Base-by-base conservation (phyloP, 352 stramenopile genomes). In the Discostella stelligera region DNA sequence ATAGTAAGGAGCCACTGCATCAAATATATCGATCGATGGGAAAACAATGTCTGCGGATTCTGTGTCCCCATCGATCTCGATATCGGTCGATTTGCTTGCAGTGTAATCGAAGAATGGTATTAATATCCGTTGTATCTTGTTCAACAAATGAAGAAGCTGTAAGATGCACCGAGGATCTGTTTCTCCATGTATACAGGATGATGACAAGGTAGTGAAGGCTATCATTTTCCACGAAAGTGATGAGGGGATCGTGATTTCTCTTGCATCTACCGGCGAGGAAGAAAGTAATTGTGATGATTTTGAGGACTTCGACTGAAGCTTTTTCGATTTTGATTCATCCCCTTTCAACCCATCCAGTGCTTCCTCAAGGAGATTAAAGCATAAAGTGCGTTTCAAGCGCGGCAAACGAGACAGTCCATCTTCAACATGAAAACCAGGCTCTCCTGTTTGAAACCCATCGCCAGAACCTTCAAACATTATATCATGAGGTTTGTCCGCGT, bases 151-250 rank as follows among this genome's bases (percentile, higher is more conserved):
- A 10, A 92, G 65, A 10, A 92, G 54, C 54, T 92, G 87, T 59
- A 86, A 64, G 0, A 92, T 54, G 67, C 87, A 92, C 37, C 87
- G 80, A 52, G 87, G 87, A 83, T 92, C 87, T 0, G 87, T 91
- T 64, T 92, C 87, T 20, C 84, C 87, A 49, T 87, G 73, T 10
- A 92, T 66, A 71, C 87, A 92, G 16, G 66, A 79, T 32, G 77
- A 46, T 41, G 67, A 49, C 48, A 91, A 85, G n/a, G 58, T 69
- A 13, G 67, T 66, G 69, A 90, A 92, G 41, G 67, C 54, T 32
- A 32, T 5, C 27, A 32, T 32, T 32, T 2, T 6, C 5, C 27
- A 5, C 10, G 55, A 66, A 30, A 80, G 7, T 49, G 39, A 63
- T 78, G 68, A 23, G 65, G 52, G 62, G 25, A 76, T 5, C 11